A percentile compares a stretch with the other conserved stretches of the same genome.
These are phyloP conservation scores for Penicillium thymicola DNA, from an alignment of 2,329 filamentous ascomycete genomes.

Conservation along the genomic window DNA sequence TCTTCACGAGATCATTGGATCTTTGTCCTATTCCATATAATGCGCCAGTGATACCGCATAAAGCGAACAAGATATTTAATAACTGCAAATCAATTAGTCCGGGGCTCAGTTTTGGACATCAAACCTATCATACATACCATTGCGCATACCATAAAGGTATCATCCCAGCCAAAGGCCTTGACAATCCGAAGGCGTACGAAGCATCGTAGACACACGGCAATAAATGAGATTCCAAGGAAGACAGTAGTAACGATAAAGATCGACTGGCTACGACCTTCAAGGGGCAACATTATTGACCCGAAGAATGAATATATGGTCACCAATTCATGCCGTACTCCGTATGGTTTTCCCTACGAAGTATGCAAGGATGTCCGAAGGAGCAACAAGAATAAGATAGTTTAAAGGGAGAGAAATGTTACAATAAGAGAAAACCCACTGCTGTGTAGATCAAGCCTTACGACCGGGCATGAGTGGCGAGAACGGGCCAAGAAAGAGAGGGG, in stretches of 20 bases:
- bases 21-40: constrained; percentile 33
- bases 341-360: neutral
- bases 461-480: constrained; percentile 15
- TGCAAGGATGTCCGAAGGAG: neutral
- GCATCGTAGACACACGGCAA: constrained; percentile 35
- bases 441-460: constrained; percentile 14
- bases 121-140: constrained; percentile 27
- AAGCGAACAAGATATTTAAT: constrained; percentile 34
- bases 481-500: constrained; percentile 9
- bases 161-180: constrained; percentile 40
- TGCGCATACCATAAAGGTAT: constrained; percentile 36
- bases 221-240: constrained; percentile 33
- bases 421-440: neutral
- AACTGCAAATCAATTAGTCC: constrained; percentile 16
- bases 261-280: constrained; percentile 32
- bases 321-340: constrained; percentile 12
- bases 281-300: constrained; percentile 29
- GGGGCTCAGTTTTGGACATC: neutral
- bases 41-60: constrained; percentile 36
- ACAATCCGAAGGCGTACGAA: constrained; percentile 36
- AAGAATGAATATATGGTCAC: constrained; percentile 3
- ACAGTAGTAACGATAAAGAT: constrained; percentile 35
- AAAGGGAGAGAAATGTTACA: neutral
- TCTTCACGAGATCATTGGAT: constrained; percentile 12
- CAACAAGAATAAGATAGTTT: constrained; percentile 1